Conservation (phyloP, 176 grass and related monocot genomes). For the Zizania latifolia region DNA sequence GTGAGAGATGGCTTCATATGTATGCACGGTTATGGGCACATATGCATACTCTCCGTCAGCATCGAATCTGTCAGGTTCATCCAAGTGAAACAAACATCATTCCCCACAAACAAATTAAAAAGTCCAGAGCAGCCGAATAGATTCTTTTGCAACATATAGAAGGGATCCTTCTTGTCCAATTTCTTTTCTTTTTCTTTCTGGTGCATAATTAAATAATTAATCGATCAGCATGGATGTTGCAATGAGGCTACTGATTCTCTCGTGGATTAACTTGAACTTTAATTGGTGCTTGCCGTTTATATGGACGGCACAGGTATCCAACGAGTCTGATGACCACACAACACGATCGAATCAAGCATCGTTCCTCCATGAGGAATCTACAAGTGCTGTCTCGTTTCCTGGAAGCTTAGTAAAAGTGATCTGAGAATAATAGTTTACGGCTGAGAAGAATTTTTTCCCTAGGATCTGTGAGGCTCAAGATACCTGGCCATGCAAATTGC, state of each 20-base stretch:
- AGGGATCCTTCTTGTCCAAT: neutral
- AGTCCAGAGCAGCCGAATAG: neutral
- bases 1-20: neutral
- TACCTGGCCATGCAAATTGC: neutral
- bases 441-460: neutral
- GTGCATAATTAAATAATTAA: neutral
- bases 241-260: neutral
- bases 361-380: neutral
- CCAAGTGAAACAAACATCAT: neutral
- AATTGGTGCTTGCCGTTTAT: neutral
- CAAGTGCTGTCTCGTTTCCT: neutral
- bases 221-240: neutral
- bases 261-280: neutral
- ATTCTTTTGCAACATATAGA: conserved; percentile 2
- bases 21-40: neutral
- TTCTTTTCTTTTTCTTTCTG: neutral
- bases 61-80: conserved; percentile 10
- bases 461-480: neutral
- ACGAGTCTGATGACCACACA: neutral
- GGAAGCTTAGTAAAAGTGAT: neutral
- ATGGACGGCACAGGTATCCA: neutral
- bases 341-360: neutral
- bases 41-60: conserved; percentile 1
- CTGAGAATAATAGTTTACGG: neutral
- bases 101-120: neutral